A percentile compares a stretch with the other conserved stretches of the same genome.
Evolutionary conservation across 371 early-diverging fungal species (phyloP).

Genomic region (Circinella umbellata): DNA sequence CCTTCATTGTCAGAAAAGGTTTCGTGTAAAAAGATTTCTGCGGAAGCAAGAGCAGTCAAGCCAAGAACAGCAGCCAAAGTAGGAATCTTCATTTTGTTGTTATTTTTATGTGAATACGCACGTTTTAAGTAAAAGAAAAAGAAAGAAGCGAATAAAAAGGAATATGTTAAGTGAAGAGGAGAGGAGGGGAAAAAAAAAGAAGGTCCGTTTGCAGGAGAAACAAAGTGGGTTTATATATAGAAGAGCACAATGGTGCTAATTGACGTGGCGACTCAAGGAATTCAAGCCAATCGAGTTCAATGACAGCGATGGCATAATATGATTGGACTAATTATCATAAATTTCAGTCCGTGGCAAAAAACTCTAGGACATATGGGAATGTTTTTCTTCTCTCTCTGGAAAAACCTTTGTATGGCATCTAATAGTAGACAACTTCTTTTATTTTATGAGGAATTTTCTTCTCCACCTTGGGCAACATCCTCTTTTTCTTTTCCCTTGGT

Average conservation of each 20-base stretch:
- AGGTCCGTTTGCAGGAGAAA: background rate
- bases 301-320: background rate
- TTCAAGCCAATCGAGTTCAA: constrained; percentile 6
- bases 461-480: too few relatives aligned
- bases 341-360: too few relatives aligned
- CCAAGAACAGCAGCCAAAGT: constrained; percentile 65
- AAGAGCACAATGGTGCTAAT: background rate
- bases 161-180: background rate
- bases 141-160: background rate
- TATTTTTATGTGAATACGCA: background rate
- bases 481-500: too few relatives aligned
- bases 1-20: constrained; percentile 73
- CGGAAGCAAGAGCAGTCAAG: constrained; percentile 68
- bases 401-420: too few relatives aligned
- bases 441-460: too few relatives aligned
- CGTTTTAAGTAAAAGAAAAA: background rate
- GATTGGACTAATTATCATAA: background rate
- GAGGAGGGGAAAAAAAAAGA: background rate
- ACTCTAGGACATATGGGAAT: background rate
- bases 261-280: constrained; percentile 4
- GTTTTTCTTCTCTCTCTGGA: background rate
- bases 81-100: constrained; percentile 53
- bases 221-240: background rate
- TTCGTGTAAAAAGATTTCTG: constrained; percentile 86
- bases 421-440: too few relatives aligned